Evolutionary conservation across 257 asterid species (phyloP).

Genomic region (Ajuga chamaepitys): DNA sequence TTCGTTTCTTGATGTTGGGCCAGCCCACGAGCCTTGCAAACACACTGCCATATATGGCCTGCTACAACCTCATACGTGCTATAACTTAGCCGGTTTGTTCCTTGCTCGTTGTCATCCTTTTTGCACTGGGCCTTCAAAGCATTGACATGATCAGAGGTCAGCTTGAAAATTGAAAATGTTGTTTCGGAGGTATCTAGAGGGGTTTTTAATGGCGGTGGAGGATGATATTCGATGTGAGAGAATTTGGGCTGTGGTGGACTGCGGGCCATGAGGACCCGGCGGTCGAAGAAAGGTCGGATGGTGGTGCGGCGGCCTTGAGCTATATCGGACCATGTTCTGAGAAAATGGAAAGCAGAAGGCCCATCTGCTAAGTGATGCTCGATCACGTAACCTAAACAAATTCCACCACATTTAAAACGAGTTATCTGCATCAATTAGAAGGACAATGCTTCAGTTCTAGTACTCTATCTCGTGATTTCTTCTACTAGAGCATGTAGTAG

Average conservation of each 20-base stretch:
- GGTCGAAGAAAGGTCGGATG: conserved; percentile 44
- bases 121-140: conserved; percentile 49
- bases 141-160: conserved; percentile 41
- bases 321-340: conserved; percentile 64
- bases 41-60: conserved; percentile 72
- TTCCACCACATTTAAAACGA: conserved; percentile 76
- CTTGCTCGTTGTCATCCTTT: conserved; percentile 38
- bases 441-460: too few species aligned
- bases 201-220: conserved; percentile 45
- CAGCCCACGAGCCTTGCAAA: conserved; percentile 49
- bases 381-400: conserved; percentile 55
- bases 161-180: conserved; percentile 33
- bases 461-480: too few species aligned
- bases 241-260: conserved; percentile 57
- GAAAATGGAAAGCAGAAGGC: conserved; percentile 55
- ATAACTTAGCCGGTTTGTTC: conserved; percentile 17
- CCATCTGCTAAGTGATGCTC: conserved; percentile 69
- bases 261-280: conserved; percentile 56
- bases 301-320: conserved; percentile 46
- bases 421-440: conserved; percentile 37
- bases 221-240: conserved; percentile 60
- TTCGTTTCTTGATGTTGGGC: conserved; percentile 43
- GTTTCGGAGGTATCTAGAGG: background rate
- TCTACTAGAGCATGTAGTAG: too few species aligned
- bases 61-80: conserved; percentile 64